phyloP scores from a whole-genome alignment of 179 eudicot species.

The Corrigiola litoralis region DNA sequence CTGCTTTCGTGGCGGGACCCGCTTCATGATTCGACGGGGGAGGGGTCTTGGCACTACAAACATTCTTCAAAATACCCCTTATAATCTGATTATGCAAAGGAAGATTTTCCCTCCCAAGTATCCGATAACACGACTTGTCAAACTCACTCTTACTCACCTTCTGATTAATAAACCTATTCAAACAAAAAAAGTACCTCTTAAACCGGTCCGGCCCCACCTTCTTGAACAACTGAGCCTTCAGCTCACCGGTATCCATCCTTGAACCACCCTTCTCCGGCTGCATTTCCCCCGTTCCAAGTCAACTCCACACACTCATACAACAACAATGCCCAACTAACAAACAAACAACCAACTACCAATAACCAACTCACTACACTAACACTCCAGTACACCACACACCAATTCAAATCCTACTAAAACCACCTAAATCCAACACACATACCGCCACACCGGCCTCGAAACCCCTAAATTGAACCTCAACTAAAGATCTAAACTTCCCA shows the following conservation, averaged over 20 bases:
- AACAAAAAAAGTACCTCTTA: slow-evolving; percentile 56
- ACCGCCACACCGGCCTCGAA: background rate
- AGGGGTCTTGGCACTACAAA: slow-evolving; percentile 55
- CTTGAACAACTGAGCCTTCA: slow-evolving; percentile 67
- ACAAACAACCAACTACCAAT: slow-evolving; percentile 5
- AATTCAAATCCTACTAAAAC: slow-evolving; percentile 1
- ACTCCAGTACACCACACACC: slow-evolving; percentile 4
- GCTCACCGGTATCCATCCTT: slow-evolving; percentile 60
- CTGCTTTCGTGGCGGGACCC: slow-evolving; percentile 36
- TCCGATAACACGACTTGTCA: slow-evolving; percentile 61
- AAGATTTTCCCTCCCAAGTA: slow-evolving; percentile 79
- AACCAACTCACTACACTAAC: slow-evolving; percentile 15
- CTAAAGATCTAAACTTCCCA: slow-evolving; percentile 11
- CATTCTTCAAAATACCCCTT: slow-evolving; percentile 74
- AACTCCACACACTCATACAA: slow-evolving; percentile 38
- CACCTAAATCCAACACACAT: background rate
- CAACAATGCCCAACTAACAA: slow-evolving; percentile 2
- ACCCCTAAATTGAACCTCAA: background rate
- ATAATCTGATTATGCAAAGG: slow-evolving; percentile 85
- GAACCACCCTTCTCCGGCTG: slow-evolving; percentile 62
- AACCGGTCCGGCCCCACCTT: slow-evolving; percentile 77
- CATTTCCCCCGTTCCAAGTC: slow-evolving; percentile 34
- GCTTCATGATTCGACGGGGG: slow-evolving; percentile 49
- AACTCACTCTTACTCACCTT: slow-evolving; percentile 78
- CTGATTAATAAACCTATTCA: slow-evolving; percentile 61